These are phyloP conservation scores for Colletotrichum musicola DNA, from an alignment of 2,329 filamentous ascomycete genomes.

Conservation along the genomic window DNA sequence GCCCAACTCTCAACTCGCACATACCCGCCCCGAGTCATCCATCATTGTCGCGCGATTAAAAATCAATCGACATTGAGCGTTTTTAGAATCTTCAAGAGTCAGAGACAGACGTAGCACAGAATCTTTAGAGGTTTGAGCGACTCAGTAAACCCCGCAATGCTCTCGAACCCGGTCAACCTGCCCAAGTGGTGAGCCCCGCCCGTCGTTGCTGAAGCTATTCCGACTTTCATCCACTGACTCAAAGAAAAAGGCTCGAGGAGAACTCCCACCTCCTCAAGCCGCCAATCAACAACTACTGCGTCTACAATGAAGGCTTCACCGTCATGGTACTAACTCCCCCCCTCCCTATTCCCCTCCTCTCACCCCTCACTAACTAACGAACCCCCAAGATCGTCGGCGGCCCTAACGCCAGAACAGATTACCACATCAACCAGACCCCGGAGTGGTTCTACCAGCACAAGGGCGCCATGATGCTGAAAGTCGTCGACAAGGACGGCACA, in stretches of 20 bases:
- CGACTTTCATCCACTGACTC: not conserved
- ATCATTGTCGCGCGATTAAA: not conserved
- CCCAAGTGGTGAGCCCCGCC: conserved; percentile 66
- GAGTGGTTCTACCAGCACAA: conserved; percentile 99
- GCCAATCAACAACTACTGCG: conserved; percentile 97
- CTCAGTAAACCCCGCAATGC: conserved; percentile 20
- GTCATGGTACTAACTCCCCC: conserved; percentile 73
- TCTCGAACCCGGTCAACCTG: conserved; percentile 62
- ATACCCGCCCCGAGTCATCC: conserved; percentile 8
- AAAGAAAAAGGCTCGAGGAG: conserved; percentile 78
- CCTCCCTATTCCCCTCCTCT: not conserved
- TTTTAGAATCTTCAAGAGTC: not conserved
- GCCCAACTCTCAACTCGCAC: not conserved
- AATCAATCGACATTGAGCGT: not conserved
- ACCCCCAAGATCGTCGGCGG: conserved; percentile 83
- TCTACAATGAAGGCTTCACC: conserved; percentile 86
- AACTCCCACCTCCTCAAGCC: conserved; percentile 94
- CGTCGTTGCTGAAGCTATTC: conserved; percentile 13
- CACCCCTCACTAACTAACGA: conserved; percentile 6
- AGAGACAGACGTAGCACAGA: not conserved
- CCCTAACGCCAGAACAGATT: conserved; percentile 95
- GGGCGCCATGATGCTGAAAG: conserved; percentile 93
- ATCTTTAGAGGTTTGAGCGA: conserved; percentile 7
- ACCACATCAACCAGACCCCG: conserved; percentile 96
- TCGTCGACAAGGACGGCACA: conserved; percentile 74